Conservation (phyloP, 495 filamentous ascomycete genomes). For the Penicillium coprophilum region DNA sequence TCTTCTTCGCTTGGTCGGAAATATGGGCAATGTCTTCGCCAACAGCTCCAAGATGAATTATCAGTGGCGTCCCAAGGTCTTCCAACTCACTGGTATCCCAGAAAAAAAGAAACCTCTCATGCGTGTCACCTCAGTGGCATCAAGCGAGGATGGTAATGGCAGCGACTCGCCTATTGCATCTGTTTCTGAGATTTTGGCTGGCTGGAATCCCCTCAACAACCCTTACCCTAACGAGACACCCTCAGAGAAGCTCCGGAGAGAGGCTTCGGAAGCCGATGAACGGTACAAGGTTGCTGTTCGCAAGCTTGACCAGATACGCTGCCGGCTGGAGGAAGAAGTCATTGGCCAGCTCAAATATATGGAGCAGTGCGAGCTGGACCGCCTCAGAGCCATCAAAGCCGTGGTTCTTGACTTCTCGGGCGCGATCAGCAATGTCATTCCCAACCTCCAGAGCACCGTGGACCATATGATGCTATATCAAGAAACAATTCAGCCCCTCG, state of each 20-base stretch:
- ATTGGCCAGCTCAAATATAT: slow-evolving; percentile 90
- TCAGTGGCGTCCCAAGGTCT: slow-evolving; percentile 92
- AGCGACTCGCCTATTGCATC: slow-evolving; percentile 72
- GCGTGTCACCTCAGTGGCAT: slow-evolving; percentile 67
- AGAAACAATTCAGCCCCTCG: slow-evolving; percentile 90
- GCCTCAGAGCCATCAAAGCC: slow-evolving; percentile 95
- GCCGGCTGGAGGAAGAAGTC: slow-evolving; percentile 92
- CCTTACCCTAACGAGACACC: slow-evolving; percentile 89
- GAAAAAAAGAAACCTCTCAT: slow-evolving; percentile 76
- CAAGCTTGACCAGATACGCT: slow-evolving; percentile 85
- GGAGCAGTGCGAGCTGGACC: slow-evolving; percentile 95
- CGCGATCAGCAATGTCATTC: slow-evolving; percentile 97
- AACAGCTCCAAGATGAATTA: slow-evolving; percentile 97
- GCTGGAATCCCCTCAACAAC: slow-evolving; percentile 91
- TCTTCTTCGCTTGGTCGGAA: slow-evolving; percentile 87
- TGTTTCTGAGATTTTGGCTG: slow-evolving; percentile 81
- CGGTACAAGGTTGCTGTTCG: slow-evolving; percentile 83
- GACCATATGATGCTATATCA: slow-evolving; percentile 99
- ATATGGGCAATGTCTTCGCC: slow-evolving; percentile 91
- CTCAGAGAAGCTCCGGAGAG: slow-evolving; percentile 78
- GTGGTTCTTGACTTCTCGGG: slow-evolving; percentile 98
- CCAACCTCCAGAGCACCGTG: slow-evolving; percentile 88
- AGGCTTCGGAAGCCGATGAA: slow-evolving; percentile 89
- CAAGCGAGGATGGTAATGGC: slow-evolving; percentile 54
- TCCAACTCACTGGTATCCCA: slow-evolving; percentile 80